These are phyloP conservation scores for Tricholoma matsutake DNA, from an alignment of 768 basidiomycete genomes.

Conservation along the genomic window DNA sequence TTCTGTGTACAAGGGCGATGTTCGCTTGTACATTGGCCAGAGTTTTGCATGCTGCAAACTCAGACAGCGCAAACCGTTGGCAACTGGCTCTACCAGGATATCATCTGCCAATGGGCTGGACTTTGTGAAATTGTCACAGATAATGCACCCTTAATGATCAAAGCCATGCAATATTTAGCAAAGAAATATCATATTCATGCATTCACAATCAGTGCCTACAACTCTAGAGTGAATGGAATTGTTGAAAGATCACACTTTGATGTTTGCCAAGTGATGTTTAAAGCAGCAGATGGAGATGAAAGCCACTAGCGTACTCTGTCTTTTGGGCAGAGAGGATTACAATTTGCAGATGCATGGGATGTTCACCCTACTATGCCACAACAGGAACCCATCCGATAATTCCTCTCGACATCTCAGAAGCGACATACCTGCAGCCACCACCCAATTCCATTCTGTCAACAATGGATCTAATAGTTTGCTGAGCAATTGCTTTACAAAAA, in stretches of 20 bases:
- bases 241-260: no score
- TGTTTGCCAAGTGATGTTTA: no score
- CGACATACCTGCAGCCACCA: no score
- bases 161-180: background rate
- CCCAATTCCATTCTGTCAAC: no score
- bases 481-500: no score
- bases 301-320: conserved; percentile 11
- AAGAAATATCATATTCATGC: no score
- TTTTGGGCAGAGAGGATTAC: conserved; percentile 39
- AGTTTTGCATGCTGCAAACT: conserved; percentile 13
- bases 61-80: no score
- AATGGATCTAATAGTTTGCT: no score
- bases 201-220: conserved; percentile 32
- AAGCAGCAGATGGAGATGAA: conserved; percentile 28
- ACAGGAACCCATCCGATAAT: no score
- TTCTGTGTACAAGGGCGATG: conserved; percentile 27
- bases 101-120: conserved; percentile 38
- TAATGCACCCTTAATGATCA: conserved; percentile 30
- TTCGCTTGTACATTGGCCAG: conserved; percentile 16
- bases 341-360: no score
- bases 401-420: no score
- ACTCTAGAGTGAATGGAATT: conserved; percentile 31
- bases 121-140: conserved; percentile 38
- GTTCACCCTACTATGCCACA: no score
- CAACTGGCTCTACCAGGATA: conserved; percentile 30